Evolutionary conservation across 2,329 filamentous ascomycete genomes (phyloP).

Genomic region (Arthrobotrys pseudoclavata): DNA sequence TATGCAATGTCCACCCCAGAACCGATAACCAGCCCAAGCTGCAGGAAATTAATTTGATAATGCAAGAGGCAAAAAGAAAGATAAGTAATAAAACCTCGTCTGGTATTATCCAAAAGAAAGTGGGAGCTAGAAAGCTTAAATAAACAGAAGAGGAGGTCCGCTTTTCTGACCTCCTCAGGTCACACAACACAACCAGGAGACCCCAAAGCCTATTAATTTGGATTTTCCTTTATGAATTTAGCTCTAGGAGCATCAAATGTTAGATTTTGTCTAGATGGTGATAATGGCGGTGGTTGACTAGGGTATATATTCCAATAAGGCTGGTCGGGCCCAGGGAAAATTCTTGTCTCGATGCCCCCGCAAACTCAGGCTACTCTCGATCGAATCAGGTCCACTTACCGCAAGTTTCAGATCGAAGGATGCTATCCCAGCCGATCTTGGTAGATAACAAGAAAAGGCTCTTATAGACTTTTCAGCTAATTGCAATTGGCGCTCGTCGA

Average conservation of each 20-base stretch:
- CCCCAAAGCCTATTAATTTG: slow-evolving; percentile 32
- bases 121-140: slow-evolving; percentile 59
- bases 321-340: slow-evolving; percentile 33
- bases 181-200: slow-evolving; percentile 60
- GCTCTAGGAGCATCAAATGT: slow-evolving; percentile 37
- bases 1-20: slow-evolving; percentile 26
- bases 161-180: slow-evolving; percentile 23
- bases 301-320: slow-evolving; percentile 58
- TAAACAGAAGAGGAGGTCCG: slow-evolving; percentile 38
- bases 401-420: slow-evolving; percentile 59
- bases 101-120: slow-evolving; percentile 53
- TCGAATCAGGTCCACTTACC: slow-evolving; percentile 59
- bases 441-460: slow-evolving; percentile 23
- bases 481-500: neutral
- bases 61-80: slow-evolving; percentile 31
- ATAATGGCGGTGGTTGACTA: slow-evolving; percentile 49
- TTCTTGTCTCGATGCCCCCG: slow-evolving; percentile 47
- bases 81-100: slow-evolving; percentile 44
- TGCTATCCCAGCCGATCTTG: slow-evolving; percentile 47
- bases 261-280: slow-evolving; percentile 56
- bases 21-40: slow-evolving; percentile 34
- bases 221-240: slow-evolving; percentile 47
- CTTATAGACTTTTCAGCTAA: slow-evolving; percentile 18
- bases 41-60: slow-evolving; percentile 45
- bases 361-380: slow-evolving; percentile 48